Evolutionary conservation across 192 early-diverging fungal species (phyloP), one percentile per base, ranked within the genome.

Genomic region (Coemansia sp.): DNA sequence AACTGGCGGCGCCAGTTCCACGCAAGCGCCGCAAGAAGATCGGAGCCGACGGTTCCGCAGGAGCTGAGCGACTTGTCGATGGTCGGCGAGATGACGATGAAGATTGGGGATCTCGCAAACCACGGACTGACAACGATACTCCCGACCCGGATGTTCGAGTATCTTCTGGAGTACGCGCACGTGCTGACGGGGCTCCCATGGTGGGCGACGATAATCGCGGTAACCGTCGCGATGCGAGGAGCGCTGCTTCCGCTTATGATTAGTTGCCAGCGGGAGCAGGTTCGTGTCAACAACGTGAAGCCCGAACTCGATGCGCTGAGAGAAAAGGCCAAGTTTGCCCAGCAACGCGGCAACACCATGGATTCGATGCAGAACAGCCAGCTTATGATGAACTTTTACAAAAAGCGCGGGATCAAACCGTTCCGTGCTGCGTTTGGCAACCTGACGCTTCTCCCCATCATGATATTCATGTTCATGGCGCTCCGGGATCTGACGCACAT

Each of bases 161-260:
- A 81, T 7, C 60, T 87, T 7, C 66, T 97, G 36, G 97, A 99
- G 76, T 86, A 82, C 19, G 68, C 93, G 43, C 89, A 95, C 70
- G 90, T 97, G 15, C 76, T 81, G 26, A 90, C 89, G 15, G 95
- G 95, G 6, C 73, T 97, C 62, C 94, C 95, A 6, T 99, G 97
- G 97, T 97, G 92, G 92, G 90, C 78, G 8, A 89, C 95, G n/a
- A 96, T 99, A 62, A 86, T 84, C 6, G 74, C 68, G 10, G 72
- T 88, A 2, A 59, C 57, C 1, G 37, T 59, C 0, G 94, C 92
- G 0, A 41, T 96, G 36, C 92, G 95, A 60, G 67, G 87, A 0
- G 76, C 85, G 5, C 56, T 94, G 26, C 74, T 95, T 41, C 95
- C 95, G 1, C 58, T 95, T 19, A 84, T 87, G 19, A 82, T 87